Evolutionary conservation across 352 stramenopile species (phyloP).

Genomic region (Globisporangium carolinianum): DNA sequence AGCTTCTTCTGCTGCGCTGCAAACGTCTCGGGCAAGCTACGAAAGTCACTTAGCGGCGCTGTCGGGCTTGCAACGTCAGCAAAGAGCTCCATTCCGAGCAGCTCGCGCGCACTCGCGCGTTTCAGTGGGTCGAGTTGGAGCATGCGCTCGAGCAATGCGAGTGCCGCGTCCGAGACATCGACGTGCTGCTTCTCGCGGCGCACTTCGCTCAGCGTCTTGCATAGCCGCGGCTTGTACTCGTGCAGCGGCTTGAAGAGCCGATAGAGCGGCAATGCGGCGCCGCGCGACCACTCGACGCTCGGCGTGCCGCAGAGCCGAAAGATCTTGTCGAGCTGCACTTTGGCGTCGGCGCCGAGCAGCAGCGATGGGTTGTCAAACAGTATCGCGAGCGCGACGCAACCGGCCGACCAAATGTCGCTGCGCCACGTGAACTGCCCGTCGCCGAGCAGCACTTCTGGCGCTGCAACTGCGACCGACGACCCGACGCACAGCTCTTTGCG

Average conservation of each 20-base stretch:
- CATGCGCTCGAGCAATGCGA: conserved; percentile 67
- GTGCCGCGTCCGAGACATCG: conserved; percentile 37
- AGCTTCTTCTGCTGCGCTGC: conserved; percentile 52
- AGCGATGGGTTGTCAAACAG: conserved; percentile 60
- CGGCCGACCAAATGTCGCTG: conserved; percentile 69
- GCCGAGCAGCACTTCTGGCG: conserved; percentile 70
- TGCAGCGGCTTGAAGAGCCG: conserved; percentile 50
- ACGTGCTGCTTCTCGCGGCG: conserved; percentile 35
- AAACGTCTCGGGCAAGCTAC: conserved; percentile 37
- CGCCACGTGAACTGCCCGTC: conserved; percentile 63
- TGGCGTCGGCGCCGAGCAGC: conserved; percentile 49
- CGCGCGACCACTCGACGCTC: conserved; percentile 38
- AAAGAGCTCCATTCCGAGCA: conserved; percentile 62
- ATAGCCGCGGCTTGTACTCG: conserved; percentile 70
- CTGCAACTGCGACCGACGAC: conserved; percentile 52
- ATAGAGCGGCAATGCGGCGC: conserved; percentile 49
- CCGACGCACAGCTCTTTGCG: conserved; percentile 71
- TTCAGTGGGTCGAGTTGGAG: conserved; percentile 68
- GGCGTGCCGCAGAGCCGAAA: conserved; percentile 76
- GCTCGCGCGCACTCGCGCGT: conserved; percentile 34
- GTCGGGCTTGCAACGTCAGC: conserved; percentile 20
- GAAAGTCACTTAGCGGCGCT: conserved; percentile 28
- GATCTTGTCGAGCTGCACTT: conserved; percentile 71
- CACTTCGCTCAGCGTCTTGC: conserved; percentile 67
- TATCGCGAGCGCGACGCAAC: conserved; percentile 57